A percentile compares a stretch with the other conserved stretches of the same genome.
Conservation (phyloP, 129 eudicot species). For the Saussurea involucrata region DNA sequence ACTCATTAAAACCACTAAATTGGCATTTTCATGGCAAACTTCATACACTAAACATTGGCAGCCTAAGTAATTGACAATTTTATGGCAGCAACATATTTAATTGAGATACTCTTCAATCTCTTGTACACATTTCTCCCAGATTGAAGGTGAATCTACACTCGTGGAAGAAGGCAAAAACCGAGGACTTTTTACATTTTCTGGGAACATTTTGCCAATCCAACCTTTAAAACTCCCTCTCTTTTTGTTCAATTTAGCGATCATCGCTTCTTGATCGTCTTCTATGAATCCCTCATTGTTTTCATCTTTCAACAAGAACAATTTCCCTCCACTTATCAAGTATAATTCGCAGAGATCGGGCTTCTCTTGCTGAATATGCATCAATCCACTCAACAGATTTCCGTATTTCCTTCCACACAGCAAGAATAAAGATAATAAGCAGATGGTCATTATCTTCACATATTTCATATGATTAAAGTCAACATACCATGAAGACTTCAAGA, state of each 20-base stretch:
- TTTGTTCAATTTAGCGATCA: conserved; percentile 37
- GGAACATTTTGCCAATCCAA: conserved; percentile 60
- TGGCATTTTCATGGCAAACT: no score
- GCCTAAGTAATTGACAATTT: no score
- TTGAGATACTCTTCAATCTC: conserved; percentile 60
- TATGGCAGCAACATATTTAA: no score
- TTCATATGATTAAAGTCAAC: not conserved
- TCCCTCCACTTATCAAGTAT: conserved; percentile 58
- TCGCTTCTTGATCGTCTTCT: conserved; percentile 58
- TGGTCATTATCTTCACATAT: not conserved
- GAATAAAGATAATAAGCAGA: not conserved
- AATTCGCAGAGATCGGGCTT: conserved; percentile 74
- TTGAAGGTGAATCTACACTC: conserved; percentile 28
- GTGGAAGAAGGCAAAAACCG: conserved; percentile 36
- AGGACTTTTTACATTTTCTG: conserved; percentile 31
- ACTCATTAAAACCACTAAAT: no score
- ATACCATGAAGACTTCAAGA: conserved; percentile 63
- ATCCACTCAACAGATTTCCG: conserved; percentile 34
- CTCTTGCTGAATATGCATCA: conserved; percentile 40
- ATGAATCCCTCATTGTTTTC: conserved; percentile 41
- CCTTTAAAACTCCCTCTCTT: conserved; percentile 43
- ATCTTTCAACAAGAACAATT: conserved; percentile 48
- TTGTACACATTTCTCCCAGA: conserved; percentile 55
- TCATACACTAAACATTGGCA: no score
- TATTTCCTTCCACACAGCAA: conserved; percentile 42